Base-by-base conservation (phyloP, 371 early-diverging fungal species). In the Rhizopus delemar region DNA sequence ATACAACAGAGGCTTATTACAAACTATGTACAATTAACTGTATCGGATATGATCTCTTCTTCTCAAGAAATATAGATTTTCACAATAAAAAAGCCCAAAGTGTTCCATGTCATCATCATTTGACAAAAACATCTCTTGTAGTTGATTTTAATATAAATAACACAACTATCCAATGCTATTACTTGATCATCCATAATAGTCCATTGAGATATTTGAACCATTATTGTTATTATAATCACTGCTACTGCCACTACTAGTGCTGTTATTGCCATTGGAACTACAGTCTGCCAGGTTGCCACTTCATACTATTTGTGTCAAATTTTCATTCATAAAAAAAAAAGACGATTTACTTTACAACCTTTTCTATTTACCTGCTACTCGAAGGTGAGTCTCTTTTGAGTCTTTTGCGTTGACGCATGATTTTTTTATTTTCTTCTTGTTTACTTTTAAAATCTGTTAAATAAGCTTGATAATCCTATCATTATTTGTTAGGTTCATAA, bases 381-480 rank as follows among this genome's bases (percentile, higher is more conserved):
- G 51, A 56, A 2, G 66, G 53, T 2, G 65, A 62, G 16, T 63
- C 61, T 9, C 52, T 33, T 46, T 74, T 74, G 1, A 59, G 58
- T 52, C 59, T 49, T 16, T 70, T 68, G 15, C 71, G 62, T 33
- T 62, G 29, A 45, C 70, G 38, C 1, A 56, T 66, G 51, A 68
- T 68, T 38, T 53, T 62, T 46, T 51, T 45, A 39, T 66, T 66
- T 8, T 53, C 57, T 2, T 73, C 81, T 75, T 83, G 70, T 41
- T 75, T 72, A 1, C 57, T 60, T 35, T 70, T 69, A 43, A 74
- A 77, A 6, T 72, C 67, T 13, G 46, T 69, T 12, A 75, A 51
- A 31, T 77, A 77, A 46, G 56, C 55, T 60, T 77, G 77, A 53
- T 77, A 75, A 28, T 70, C 49, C 75, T 75, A 46, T 32, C 9